These are phyloP conservation scores for Apiospora kogelbergensis DNA, from an alignment of 2,329 filamentous ascomycete genomes.

Conservation along the genomic window DNA sequence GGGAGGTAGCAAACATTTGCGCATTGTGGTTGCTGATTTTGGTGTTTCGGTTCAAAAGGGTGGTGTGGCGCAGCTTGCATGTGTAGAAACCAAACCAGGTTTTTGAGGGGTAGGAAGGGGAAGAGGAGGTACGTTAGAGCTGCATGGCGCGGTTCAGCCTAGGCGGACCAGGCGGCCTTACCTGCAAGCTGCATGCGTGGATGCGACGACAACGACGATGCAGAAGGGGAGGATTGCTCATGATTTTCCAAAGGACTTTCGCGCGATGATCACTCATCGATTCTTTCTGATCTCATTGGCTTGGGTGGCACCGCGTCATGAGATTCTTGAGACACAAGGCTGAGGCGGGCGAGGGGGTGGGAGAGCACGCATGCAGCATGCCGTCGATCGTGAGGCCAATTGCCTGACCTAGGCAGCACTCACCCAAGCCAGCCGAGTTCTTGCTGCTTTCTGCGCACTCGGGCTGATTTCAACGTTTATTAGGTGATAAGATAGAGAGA, in stretches of 20 bases:
- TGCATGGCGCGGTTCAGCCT: conserved; percentile 1
- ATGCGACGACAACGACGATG: background rate
- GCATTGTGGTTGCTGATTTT: background rate
- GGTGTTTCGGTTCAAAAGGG: background rate
- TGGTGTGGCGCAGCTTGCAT: conserved; percentile 4
- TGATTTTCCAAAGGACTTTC: background rate
- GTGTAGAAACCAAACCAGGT: background rate
- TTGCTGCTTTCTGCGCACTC: background rate
- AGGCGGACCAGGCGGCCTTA: conserved; percentile 3
- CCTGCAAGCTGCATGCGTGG: background rate
- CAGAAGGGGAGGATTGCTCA: background rate
- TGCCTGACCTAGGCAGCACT: background rate
- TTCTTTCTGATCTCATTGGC: background rate
- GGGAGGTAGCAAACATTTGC: background rate
- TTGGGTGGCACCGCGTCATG: background rate
- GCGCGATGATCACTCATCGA: conserved; percentile 3
- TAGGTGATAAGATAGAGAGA: background rate
- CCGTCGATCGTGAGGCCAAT: background rate
- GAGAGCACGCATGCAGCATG: background rate
- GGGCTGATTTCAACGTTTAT: background rate
- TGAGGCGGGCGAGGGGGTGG: background rate
- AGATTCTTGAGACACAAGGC: background rate
- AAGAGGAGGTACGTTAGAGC: background rate
- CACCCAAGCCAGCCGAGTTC: background rate
- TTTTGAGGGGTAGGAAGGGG: background rate